Evolutionary conservation across 257 asterid species (phyloP).

Genomic region (Lithospermum erythrorhizon): DNA sequence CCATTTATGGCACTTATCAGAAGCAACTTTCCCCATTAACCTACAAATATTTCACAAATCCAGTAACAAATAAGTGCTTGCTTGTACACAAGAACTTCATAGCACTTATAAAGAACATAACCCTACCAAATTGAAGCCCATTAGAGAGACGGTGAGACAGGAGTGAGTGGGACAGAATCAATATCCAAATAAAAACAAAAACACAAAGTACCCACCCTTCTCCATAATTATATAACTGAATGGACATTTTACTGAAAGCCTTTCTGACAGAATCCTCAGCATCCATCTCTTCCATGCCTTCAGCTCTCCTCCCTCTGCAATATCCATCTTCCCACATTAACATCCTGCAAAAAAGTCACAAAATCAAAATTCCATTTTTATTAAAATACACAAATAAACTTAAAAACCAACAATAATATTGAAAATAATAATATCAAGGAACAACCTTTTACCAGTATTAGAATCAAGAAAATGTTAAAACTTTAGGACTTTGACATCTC

Average conservation of each 20-base stretch:
- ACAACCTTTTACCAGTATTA: background rate
- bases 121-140: conserved; percentile 3
- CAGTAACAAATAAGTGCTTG: conserved; percentile 11
- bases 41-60: conserved; percentile 56
- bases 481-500: background rate
- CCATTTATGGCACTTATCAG: conserved; percentile 99
- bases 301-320: conserved; percentile 81
- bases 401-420: background rate
- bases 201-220: conserved; percentile 99
- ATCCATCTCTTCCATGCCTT: conserved; percentile 72
- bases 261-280: conserved; percentile 88
- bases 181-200: conserved; percentile 31
- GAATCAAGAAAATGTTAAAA: background rate
- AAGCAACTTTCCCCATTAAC: conserved; percentile 99
- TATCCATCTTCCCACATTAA: conserved; percentile 99
- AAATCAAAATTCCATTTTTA: conserved; percentile 4
- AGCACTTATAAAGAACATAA: background rate
- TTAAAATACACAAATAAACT: background rate
- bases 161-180: conserved; percentile 25
- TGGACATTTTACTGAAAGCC: conserved; percentile 99
- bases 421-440: background rate
- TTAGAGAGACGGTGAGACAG: conserved; percentile 9
- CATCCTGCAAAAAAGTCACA: conserved; percentile 51
- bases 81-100: conserved; percentile 13
- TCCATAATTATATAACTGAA: conserved; percentile 98